Evolutionary conservation across 352 stramenopile species (phyloP).

Genomic region (Pilasporangium apinafurcum): DNA sequence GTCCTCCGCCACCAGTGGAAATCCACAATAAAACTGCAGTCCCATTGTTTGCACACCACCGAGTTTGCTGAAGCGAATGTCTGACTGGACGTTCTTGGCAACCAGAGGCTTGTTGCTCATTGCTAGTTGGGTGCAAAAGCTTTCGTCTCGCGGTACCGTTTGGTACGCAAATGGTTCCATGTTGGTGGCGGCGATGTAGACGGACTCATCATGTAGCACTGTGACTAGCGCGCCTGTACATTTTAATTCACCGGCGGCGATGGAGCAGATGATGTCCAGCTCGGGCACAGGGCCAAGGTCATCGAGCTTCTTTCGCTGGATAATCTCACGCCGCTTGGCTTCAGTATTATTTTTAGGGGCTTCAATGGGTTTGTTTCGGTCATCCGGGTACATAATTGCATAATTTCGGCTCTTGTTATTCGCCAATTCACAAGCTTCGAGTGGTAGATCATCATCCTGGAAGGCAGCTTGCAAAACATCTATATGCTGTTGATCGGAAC

Average conservation of each 20-base stretch:
- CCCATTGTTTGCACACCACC: conserved; percentile 17
- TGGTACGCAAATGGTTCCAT: neutral
- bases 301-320: conserved; percentile 1
- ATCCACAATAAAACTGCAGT: conserved; percentile 23
- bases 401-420: conserved; percentile 4
- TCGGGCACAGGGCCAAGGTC: neutral
- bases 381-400: conserved; percentile 4
- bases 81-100: conserved; percentile 8
- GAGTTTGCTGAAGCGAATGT: conserved; percentile 6
- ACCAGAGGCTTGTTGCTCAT: conserved; percentile 11
- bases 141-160: conserved; percentile 7
- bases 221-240: conserved; percentile 6
- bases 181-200: conserved; percentile 9
- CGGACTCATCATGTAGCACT: conserved; percentile 1
- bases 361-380: neutral
- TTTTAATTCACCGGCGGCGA: conserved; percentile 6
- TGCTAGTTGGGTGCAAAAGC: conserved; percentile 11
- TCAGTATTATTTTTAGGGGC: conserved; percentile 3
- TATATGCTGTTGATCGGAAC: conserved; percentile 5
- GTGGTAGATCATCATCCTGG: neutral
- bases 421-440: conserved; percentile 6
- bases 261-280: conserved; percentile 11
- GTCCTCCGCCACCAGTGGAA: conserved; percentile 10
- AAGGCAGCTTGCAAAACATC: neutral
- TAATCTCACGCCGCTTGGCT: conserved; percentile 2